Base-by-base conservation (phyloP, 2,329 filamentous ascomycete genomes). In the Aspergillus sojae region DNA sequence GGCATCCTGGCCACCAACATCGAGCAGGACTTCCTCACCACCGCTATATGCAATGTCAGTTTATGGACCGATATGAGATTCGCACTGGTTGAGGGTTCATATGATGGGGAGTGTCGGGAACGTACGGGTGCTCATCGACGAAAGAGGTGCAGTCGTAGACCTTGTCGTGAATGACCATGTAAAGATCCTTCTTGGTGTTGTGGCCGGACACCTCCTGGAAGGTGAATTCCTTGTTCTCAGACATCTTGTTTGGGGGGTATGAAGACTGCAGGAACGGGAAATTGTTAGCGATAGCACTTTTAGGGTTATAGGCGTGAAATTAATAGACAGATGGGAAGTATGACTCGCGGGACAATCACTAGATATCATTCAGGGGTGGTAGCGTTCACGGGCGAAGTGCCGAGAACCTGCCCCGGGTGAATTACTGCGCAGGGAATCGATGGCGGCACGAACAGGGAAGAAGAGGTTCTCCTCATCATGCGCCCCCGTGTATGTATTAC, bases 1-100 rank as follows among this genome's bases (percentile, higher is more conserved):
- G 75, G 92, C 91, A 81, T 99, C 95, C 83, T 97, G 94, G 72
- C 95, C 95, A 75, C 86, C 95, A 68, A 98, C 94, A 72, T 99
- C 95, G 72, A 99, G 90, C 68, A 99, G 85, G 72, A 99, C 95
- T 84, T 99, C 95, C 84, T 99, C 95, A 83, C 95, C 95, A 85
- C 95, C 95, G 74, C 95, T 98, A 76, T 12, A 26, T 41, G 56
- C 19, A 36, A 30, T 41, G 60, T 66, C 50, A 62, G 62, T 53
- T 58, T 21, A 10, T 26, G 34, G 6, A 19, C 30, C 23, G 19
- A 19, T 41, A n/a, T 54, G 28, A 30, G 14, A 52, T 11, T 28
- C 19, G 48, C 26, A 30, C 4, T 54, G 10, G 10, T 54, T 50
- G 56, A 50, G 43, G 23, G n/a, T 34, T 19, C 19, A 11, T 16